Conservation (phyloP, 2,329 filamentous ascomycete genomes). For the Fusarium odoratissimum region DNA sequence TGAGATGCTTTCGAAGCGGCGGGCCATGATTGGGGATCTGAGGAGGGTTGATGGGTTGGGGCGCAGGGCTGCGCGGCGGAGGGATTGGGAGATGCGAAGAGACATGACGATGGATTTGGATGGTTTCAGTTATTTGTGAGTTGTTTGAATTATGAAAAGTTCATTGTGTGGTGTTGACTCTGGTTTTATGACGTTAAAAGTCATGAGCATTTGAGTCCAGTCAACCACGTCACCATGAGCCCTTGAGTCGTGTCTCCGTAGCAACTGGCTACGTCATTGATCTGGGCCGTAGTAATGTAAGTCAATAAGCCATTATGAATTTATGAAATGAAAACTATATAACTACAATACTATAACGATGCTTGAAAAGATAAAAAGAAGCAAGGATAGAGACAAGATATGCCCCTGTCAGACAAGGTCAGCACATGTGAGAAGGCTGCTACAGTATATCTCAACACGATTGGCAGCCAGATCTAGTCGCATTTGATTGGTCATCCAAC, state of each 20-base stretch:
- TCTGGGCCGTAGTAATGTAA: neutral
- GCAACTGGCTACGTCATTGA: neutral
- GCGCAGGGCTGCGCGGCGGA: neutral
- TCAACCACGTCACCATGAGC: constrained; percentile 30
- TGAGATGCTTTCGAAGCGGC: neutral
- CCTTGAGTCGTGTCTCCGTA: constrained; percentile 14
- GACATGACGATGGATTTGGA: neutral
- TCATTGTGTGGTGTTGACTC: neutral
- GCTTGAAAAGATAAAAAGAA: rapidly evolving
- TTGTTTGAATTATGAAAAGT: neutral
- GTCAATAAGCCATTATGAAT: rapidly evolving
- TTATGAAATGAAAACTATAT: neutral
- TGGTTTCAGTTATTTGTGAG: neutral
- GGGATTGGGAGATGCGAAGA: constrained; percentile 1
- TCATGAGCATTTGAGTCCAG: neutral
- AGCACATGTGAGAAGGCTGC: rapidly evolving
- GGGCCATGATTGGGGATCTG: neutral
- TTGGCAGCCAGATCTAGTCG: too few relatives aligned
- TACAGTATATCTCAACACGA: too few relatives aligned
- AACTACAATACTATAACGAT: rapidly evolving
- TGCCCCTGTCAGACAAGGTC: neutral
- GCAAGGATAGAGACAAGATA: too few relatives aligned
- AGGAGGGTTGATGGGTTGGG: neutral
- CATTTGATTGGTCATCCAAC: too few relatives aligned
- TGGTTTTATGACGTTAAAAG: neutral